Conservation (phyloP, 1,284 basidiomycete species). For the Rhodotorula glutinis region DNA sequence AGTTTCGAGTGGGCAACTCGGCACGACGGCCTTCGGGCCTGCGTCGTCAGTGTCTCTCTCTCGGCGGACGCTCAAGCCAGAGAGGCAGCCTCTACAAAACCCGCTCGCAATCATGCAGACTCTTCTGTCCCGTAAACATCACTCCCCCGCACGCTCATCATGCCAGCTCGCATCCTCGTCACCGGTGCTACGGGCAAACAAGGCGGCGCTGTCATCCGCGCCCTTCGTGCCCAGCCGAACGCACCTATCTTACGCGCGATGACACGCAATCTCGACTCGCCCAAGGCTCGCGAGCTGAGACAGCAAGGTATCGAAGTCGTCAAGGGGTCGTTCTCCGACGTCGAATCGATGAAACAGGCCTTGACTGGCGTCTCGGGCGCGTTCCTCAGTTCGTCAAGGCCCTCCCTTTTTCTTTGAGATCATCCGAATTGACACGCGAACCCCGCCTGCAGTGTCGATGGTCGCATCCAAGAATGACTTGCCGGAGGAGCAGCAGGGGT, state of each 20-base stretch:
- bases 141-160: neutral
- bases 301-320: slow-evolving; percentile 13
- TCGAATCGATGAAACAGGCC: neutral
- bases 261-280: slow-evolving; percentile 11
- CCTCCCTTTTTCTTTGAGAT: too few species aligned
- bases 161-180: slow-evolving; percentile 11
- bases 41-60: too few species aligned
- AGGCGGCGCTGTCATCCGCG: neutral
- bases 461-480: neutral
- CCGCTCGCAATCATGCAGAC: too few species aligned
- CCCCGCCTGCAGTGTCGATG: slow-evolving; percentile 2
- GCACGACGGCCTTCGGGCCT: too few species aligned
- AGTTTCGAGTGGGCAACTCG: too few species aligned
- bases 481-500: slow-evolving; percentile 20
- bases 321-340: slow-evolving; percentile 8
- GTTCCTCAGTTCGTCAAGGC: too few species aligned
- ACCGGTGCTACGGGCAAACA: slow-evolving; percentile 19
- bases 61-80: too few species aligned
- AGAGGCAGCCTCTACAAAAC: too few species aligned
- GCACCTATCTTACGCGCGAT: slow-evolving; percentile 5
- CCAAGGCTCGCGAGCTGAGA: slow-evolving; percentile 7
- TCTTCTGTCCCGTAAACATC: neutral
- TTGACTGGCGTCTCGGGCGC: slow-evolving; percentile 4
- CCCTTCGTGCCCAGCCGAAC: neutral
- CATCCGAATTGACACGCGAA: neutral